Evolutionary conservation across 345 rosid species (phyloP).

Genomic region (Populus alba): DNA sequence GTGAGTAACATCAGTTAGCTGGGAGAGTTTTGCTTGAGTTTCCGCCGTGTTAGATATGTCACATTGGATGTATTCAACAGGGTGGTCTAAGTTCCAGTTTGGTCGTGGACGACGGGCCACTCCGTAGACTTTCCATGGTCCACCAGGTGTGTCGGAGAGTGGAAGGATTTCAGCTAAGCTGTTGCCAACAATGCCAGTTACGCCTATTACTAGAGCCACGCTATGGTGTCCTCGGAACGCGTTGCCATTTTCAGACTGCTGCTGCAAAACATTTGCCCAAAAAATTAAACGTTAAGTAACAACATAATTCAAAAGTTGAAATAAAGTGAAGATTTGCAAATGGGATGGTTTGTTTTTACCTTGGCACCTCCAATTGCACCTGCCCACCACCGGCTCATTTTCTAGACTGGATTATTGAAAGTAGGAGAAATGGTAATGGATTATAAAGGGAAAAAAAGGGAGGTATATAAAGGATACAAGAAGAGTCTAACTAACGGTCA

Average conservation of each 20-base stretch:
- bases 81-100: conserved; percentile 58
- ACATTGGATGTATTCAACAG: conserved; percentile 74
- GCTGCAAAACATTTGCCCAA: conserved; percentile 37
- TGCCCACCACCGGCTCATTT: conserved; percentile 64
- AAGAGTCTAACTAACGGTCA: background rate
- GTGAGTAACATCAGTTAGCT: conserved; percentile 60
- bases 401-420: background rate
- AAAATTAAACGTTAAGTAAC: background rate
- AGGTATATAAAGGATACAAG: too few species aligned
- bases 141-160: conserved; percentile 75
- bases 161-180: conserved; percentile 83
- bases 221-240: conserved; percentile 44
- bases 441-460: too few species aligned
- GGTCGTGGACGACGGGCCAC: conserved; percentile 82
- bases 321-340: background rate
- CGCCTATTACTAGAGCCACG: conserved; percentile 64
- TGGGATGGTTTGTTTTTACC: conserved; percentile 18
- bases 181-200: conserved; percentile 80
- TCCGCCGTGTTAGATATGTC: conserved; percentile 47
- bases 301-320: background rate
- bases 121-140: conserved; percentile 86
- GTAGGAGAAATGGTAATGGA: too few species aligned
- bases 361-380: conserved; percentile 52
- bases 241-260: conserved; percentile 39
- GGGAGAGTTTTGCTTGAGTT: conserved; percentile 49